Conservation (phyloP, 805 yeast species). For the Metschnikowia anglica region DNA sequence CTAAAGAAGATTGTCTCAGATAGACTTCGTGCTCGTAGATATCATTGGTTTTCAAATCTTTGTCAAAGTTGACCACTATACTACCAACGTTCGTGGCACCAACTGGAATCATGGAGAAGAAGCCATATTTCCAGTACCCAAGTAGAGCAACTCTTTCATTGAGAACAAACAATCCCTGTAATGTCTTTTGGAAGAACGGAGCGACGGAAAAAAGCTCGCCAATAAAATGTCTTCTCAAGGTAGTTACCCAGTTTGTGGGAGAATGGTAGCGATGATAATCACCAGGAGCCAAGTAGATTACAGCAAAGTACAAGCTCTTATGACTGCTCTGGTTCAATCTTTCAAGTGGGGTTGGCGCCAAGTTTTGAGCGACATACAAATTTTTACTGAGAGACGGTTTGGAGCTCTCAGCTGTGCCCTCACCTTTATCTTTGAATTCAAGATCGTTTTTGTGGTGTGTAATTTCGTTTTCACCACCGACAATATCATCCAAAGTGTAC, state of each 20-base stretch:
- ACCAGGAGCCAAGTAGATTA: constrained; percentile 95
- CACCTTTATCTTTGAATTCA: constrained; percentile 64
- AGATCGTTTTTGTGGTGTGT: constrained; percentile 48
- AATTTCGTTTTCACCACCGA: constrained; percentile 52
- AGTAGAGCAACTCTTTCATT: constrained; percentile 94
- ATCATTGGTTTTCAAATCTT: constrained; percentile 81
- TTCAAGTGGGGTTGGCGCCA: constrained; percentile 35
- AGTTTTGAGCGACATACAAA: constrained; percentile 41
- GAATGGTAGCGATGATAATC: constrained; percentile 97
- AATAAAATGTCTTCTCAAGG: constrained; percentile 88
- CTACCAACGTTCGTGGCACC: constrained; percentile 99
- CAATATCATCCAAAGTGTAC: constrained; percentile 64
- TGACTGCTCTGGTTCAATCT: constrained; percentile 34
- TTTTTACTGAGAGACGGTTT: constrained; percentile 36
- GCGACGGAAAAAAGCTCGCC: constrained; percentile 96
- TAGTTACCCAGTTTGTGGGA: constrained; percentile 94
- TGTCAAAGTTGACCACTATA: constrained; percentile 87
- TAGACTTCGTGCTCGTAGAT: constrained; percentile 52
- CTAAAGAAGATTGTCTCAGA: constrained; percentile 21
- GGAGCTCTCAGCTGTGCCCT: constrained; percentile 46
- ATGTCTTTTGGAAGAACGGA: constrained; percentile 88
- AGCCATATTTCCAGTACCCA: constrained; percentile 96
- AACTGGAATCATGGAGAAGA: constrained; percentile 97
- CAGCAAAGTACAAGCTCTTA: constrained; percentile 77
- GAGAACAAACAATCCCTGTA: constrained; percentile 82